Base-by-base conservation (phyloP, 2,329 filamentous ascomycete genomes). In the Erysiphe pulchra region DNA sequence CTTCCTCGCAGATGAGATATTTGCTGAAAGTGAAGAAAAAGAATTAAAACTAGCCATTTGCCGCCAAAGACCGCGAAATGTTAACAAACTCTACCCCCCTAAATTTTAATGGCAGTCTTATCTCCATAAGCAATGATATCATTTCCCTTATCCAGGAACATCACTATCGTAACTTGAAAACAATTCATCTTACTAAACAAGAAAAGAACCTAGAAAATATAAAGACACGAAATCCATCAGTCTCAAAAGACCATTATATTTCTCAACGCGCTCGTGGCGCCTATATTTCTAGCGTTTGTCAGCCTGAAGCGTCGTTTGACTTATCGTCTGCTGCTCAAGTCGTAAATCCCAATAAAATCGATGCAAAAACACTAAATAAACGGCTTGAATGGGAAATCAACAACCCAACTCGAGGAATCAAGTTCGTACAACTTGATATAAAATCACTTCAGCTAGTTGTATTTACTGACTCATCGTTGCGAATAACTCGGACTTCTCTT, bases 41-140 rank as follows among this genome's bases (percentile, higher is more conserved):
- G 13, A 41, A 6, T 18, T 41, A 13, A 41, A 41, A 28, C 24
- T 14, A 11, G 46, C 46, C 18, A 33, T 44, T 44, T 33, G 9
- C 44, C n/a, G 41, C 46, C 10, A 44, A 47, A 18, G 31, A 43
- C 13, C 32, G 40, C 11, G 41, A 39, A 20, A 11, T 39, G 2
- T 20, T 44, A 9, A 31, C 40, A 17, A 18, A 11, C 13, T 10
- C 14, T 13, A 32, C 6, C 9, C 28, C 40, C 17, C 24, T 43
- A n/a, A 43, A 44, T 37, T 47, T 47, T n/a, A 47, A 44, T 32
- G 40, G 46, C 6, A 17, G 40, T n/a, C 31, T 44, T 20, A 16
- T 44, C 24, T 17, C 39, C 8, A 5, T 39, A 32, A n/a, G 9
- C 5, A 20, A 32, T 18, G 17, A 24, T n/a, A 31, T 16, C 7